phyloP scores from a whole-genome alignment of 2,329 filamentous ascomycete species.

The Exophiala sideris region DNA sequence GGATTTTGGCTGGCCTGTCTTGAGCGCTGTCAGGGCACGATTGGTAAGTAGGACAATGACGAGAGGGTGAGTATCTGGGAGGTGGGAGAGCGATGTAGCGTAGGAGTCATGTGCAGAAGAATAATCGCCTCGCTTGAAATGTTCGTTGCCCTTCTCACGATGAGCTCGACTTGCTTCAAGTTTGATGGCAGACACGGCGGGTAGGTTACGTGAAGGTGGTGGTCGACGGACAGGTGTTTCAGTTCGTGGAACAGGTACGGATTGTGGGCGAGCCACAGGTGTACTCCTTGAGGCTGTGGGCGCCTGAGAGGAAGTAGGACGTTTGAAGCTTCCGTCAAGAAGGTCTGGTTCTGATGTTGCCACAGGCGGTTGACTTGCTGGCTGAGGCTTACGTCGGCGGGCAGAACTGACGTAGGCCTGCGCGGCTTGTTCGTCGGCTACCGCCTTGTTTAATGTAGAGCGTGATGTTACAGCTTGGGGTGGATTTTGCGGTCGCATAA shows the following conservation, averaged over 20 bases:
- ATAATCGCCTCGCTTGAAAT: conserved; percentile 94
- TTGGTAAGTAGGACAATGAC: conserved; percentile 89
- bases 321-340: conserved; percentile 49
- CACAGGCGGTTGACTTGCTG: conserved; percentile 45
- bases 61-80: conserved; percentile 77
- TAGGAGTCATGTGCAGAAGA: conserved; percentile 81
- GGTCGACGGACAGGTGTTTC: conserved; percentile 31
- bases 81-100: conserved; percentile 66
- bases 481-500: conserved; percentile 55
- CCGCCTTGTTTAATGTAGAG: conserved; percentile 66
- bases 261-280: conserved; percentile 33
- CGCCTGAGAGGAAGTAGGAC: conserved; percentile 22
- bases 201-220: conserved; percentile 50
- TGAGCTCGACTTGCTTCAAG: conserved; percentile 74
- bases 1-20: conserved; percentile 85
- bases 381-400: conserved; percentile 65
- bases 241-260: conserved; percentile 12
- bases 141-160: conserved; percentile 74
- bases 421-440: conserved; percentile 73
- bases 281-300: conserved; percentile 35
- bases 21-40: conserved; percentile 81
- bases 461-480: conserved; percentile 52
- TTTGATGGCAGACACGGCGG: conserved; percentile 64
- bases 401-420: conserved; percentile 86
- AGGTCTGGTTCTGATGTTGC: conserved; percentile 58